Evolutionary conservation across 495 filamentous ascomycete species (phyloP).

Genomic region (Haplographium delicatum): DNA sequence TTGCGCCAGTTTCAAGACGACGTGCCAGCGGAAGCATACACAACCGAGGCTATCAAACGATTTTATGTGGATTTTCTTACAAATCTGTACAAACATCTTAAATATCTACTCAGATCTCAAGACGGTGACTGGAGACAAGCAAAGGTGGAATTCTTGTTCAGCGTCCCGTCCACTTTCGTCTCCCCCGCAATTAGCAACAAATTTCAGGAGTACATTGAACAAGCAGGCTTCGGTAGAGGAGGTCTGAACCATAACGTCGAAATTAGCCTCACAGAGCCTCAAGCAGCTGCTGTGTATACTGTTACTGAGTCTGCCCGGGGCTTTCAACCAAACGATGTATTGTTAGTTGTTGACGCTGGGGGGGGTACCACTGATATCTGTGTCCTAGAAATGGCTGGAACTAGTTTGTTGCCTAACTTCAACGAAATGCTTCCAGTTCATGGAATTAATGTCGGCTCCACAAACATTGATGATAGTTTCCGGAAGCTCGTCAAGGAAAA

Average conservation of each 20-base stretch:
- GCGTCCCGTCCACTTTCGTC: neutral
- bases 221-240: conserved; percentile 3
- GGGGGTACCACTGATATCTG: conserved; percentile 5
- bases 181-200: neutral
- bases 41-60: neutral
- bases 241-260: neutral
- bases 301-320: neutral
- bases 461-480: conserved; percentile 2
- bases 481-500: neutral
- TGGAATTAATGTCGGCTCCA: neutral
- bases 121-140: neutral
- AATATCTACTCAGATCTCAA: too few relatives aligned
- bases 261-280: conserved; percentile 2
- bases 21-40: neutral
- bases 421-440: neutral
- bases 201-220: neutral
- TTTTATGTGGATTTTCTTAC: neutral
- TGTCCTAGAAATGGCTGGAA: conserved; percentile 1
- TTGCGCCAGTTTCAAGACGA: neutral
- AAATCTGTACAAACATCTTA: neutral
- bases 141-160: conserved; percentile 1
- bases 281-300: conserved; percentile 2
- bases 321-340: neutral
- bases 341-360: conserved; percentile 4
- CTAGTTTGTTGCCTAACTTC: neutral